Base-by-base conservation (phyloP, 208 protist species). In the Acanthamoeba royreba region DNA sequence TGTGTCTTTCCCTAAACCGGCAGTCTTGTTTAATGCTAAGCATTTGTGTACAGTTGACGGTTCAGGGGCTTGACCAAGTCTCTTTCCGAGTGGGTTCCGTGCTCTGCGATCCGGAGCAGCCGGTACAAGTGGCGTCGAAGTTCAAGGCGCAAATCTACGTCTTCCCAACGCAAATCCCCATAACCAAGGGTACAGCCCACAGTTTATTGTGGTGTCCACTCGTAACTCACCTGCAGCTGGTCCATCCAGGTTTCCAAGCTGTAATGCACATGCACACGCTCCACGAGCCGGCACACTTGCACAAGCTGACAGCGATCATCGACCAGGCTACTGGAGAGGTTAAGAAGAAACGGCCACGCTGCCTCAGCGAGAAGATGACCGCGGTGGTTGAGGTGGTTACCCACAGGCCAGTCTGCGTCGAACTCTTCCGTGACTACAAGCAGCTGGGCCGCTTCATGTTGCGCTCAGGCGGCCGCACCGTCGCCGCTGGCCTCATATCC, bases 381-480 rank as follows among this genome's bases (percentile, higher is more conserved):
- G 86, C 86, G 42, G 40, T 92, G 33, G 86, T 92, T 1, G 86
- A 92, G 55, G 46, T 96, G 25, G 5, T n/a, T 53, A 28, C 95
- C 0, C n/a, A 42, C 19, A 91, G 63, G 42, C 63, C 81, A 25
- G 49, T 95, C 25, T 96, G 95, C 85, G 22, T 96, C 4, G 95
- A 96, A 45, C 52, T 96, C 0, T 95, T 95, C 69, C 88, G 58
- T 33, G 35, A 74, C 0, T 96, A 85, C 93, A 55, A 92, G 31
- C 93, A 94, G 91, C 55, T 96, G 0, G 95, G 95, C 55, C 43
- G 95, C 58, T 96, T 96, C 66, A 96, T 95, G 49, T 58, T 96
- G 7, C 52, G 95, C 53, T 66, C 89, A 4, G 52, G 33, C 66
- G 93, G 90, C 72, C 31, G 49, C 35, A 88, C 91, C 8, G 53